These are phyloP conservation scores for Alternaria dauci DNA, from an alignment of 2,329 filamentous ascomycete species.

Conservation along the genomic window DNA sequence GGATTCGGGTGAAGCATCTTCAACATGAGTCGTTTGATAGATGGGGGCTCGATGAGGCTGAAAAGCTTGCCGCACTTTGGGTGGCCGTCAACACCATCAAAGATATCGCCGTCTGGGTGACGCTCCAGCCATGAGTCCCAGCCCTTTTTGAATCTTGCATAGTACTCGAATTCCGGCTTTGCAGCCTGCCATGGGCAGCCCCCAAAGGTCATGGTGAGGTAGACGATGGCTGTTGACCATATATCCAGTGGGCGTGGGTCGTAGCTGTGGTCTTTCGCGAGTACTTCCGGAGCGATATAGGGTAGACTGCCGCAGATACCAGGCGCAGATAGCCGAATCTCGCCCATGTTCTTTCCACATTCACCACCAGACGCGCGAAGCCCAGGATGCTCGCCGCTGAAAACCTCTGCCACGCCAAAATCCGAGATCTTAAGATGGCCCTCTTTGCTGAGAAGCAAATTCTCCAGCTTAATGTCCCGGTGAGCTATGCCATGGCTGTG, in stretches of 20 bases:
- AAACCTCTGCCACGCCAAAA: conserved; percentile 89
- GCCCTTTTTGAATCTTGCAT: conserved; percentile 69
- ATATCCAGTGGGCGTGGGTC: conserved; percentile 84
- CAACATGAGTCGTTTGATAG: conserved; percentile 73
- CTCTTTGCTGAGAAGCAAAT: conserved; percentile 78
- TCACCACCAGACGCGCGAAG: conserved; percentile 75
- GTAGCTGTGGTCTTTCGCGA: conserved; percentile 70
- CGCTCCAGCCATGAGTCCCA: conserved; percentile 74
- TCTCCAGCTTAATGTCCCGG: conserved; percentile 90
- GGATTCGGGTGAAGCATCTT: conserved; percentile 87
- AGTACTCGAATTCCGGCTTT: conserved; percentile 63
- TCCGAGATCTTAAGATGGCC: conserved; percentile 91
- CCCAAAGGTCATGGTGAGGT: conserved; percentile 76
- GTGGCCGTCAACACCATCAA: conserved; percentile 66
- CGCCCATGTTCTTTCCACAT: conserved; percentile 76
- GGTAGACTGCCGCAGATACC: conserved; percentile 86
- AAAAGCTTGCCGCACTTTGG: conserved; percentile 74
- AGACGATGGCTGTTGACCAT: conserved; percentile 86
- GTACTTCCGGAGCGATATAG: conserved; percentile 87
- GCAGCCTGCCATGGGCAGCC: conserved; percentile 79
- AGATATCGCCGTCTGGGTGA: conserved; percentile 60
- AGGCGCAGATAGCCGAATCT: conserved; percentile 74
- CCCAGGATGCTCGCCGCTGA: conserved; percentile 81
- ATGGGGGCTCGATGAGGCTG: conserved; percentile 69
- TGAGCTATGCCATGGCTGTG: conserved; percentile 87